Evolutionary conservation across 768 basidiomycete genomes (phyloP).

Genomic region (Dentipellis fragilis): DNA sequence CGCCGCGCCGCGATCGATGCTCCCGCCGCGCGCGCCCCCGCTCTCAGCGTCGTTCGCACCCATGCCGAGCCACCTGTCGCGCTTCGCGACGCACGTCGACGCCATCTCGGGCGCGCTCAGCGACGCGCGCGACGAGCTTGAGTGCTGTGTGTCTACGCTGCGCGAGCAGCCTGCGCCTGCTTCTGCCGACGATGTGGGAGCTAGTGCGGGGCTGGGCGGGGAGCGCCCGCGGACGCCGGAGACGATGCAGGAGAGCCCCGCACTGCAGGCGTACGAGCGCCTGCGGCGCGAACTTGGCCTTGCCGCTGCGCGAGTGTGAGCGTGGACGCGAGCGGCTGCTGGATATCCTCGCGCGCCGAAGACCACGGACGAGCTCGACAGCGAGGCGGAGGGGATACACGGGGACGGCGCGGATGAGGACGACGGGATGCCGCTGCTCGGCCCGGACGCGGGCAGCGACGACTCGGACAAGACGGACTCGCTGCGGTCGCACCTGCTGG

Average conservation of each 20-base stretch:
- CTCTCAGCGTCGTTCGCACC: slow-evolving; percentile 55
- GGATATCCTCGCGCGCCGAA: slow-evolving; percentile 38
- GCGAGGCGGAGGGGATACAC: slow-evolving; percentile 40
- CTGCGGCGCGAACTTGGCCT: slow-evolving; percentile 68
- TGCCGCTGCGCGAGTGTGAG: slow-evolving; percentile 74
- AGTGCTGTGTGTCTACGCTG: slow-evolving; percentile 49
- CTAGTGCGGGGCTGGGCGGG: no score
- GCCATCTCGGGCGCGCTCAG: slow-evolving; percentile 58
- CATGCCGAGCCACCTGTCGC: slow-evolving; percentile 53
- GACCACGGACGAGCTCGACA: slow-evolving; percentile 28
- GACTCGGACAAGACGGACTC: slow-evolving; percentile 36
- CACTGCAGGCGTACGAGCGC: slow-evolving; percentile 64
- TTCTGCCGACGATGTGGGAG: not conserved
- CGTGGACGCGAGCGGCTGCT: slow-evolving; percentile 60
- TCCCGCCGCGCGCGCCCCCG: slow-evolving; percentile 1
- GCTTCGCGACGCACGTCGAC: slow-evolving; percentile 68
- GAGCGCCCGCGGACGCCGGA: slow-evolving; percentile 22
- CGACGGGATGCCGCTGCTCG: slow-evolving; percentile 40
- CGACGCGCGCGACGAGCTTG: slow-evolving; percentile 60
- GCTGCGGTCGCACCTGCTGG: slow-evolving; percentile 14
- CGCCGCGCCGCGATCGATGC: slow-evolving; percentile 3
- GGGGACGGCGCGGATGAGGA: slow-evolving; percentile 34
- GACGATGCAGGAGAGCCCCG: slow-evolving; percentile 22
- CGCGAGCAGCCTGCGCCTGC: slow-evolving; percentile 23
- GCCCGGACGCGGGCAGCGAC: slow-evolving; percentile 38